phyloP scores from a whole-genome alignment of 768 basidiomycete genomes.

The Gymnopilus junonius region DNA sequence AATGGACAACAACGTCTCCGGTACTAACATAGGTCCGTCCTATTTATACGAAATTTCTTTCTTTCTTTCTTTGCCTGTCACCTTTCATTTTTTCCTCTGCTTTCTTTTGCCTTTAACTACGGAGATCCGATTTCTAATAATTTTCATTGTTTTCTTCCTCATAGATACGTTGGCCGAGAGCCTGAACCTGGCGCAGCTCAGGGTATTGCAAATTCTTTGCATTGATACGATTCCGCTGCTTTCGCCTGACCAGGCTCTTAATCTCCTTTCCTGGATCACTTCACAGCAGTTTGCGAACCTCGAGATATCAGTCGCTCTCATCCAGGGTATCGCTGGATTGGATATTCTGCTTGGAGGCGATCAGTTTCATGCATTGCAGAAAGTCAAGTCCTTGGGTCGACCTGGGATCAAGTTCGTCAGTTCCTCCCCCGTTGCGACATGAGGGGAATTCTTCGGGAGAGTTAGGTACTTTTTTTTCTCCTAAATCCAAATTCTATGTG shows the following conservation, averaged over 20 bases:
- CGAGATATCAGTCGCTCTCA: conserved; percentile 16
- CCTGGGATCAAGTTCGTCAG: conserved; percentile 19
- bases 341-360: conserved; percentile 16
- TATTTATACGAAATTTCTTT: conserved; percentile 3
- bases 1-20: conserved; percentile 23
- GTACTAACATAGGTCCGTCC: conserved; percentile 23
- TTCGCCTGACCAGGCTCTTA: conserved; percentile 12
- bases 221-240: conserved; percentile 15
- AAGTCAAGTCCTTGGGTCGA: conserved; percentile 13
- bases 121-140: background rate
- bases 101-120: background rate
- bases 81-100: background rate
- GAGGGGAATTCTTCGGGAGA: conserved; percentile 16
- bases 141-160: background rate
- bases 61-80: background rate
- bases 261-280: conserved; percentile 6
- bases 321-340: conserved; percentile 16
- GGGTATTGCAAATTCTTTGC: conserved; percentile 7
- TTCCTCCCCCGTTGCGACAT: conserved; percentile 21
- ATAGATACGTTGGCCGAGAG: conserved; percentile 16
- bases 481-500: background rate
- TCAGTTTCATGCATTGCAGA: conserved; percentile 10
- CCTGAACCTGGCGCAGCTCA: conserved; percentile 15
- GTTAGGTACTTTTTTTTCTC: background rate
- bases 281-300: conserved; percentile 10